These are phyloP conservation scores for Termitomyces sp. DNA, from an alignment of 768 basidiomycete genomes.

Conservation along the genomic window DNA sequence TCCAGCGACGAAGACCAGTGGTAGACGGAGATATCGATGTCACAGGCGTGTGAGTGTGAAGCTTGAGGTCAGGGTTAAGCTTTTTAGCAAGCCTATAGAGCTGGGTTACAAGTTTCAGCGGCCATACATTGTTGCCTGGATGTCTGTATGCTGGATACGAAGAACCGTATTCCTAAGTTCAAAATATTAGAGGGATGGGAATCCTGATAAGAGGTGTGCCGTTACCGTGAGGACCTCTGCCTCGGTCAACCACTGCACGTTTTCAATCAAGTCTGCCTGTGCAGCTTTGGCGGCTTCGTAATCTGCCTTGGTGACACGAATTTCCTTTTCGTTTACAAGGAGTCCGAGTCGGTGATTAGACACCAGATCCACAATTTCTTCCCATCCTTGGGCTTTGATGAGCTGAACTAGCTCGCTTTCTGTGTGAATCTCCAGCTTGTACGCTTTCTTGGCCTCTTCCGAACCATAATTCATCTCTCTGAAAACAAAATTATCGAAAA, in stretches of 20 bases:
- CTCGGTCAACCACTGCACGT: conserved; percentile 39
- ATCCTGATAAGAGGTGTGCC: conserved; percentile 3
- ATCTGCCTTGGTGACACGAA: conserved; percentile 32
- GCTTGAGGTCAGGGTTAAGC: conserved; percentile 29
- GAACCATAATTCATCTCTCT: conserved; percentile 35
- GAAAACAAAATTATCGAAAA: conserved; percentile 39
- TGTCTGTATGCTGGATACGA: conserved; percentile 45
- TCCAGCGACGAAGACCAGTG: conserved; percentile 37
- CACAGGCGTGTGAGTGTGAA: conserved; percentile 77
- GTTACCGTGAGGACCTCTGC: conserved; percentile 44
- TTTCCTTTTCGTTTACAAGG: conserved; percentile 42
- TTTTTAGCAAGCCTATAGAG: conserved; percentile 42
- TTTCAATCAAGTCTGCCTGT: conserved; percentile 38
- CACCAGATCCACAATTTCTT: conserved; percentile 55
- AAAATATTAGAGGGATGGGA: neutral
- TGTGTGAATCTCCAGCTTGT: conserved; percentile 56
- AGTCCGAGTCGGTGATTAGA: conserved; percentile 48
- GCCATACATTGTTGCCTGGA: conserved; percentile 68
- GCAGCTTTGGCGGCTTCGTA: conserved; percentile 48
- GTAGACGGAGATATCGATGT: conserved; percentile 29
- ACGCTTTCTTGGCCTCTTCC: conserved; percentile 49
- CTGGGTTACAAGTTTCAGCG: conserved; percentile 72
- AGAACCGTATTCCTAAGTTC: conserved; percentile 35
- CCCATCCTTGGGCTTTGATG: conserved; percentile 37
- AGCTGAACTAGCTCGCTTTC: conserved; percentile 41